Evolutionary conservation across 441 rosid genomes (phyloP), one percentile per base, ranked within the genome.

Genomic region (Lagerstroemia fauriei): DNA sequence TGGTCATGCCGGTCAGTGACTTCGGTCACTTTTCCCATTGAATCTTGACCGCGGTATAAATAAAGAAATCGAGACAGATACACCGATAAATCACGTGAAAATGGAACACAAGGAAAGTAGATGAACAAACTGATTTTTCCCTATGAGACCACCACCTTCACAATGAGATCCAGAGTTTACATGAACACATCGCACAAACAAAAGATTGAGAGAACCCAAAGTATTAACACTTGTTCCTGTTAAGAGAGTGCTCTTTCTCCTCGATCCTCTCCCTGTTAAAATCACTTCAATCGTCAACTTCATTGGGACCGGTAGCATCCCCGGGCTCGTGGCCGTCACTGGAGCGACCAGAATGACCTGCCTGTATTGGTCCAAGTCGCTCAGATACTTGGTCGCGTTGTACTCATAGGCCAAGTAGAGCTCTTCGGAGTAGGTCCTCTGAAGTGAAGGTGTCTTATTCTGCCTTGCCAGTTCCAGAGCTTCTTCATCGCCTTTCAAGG

Each of bases 371-470:
- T 89, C 88, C 82, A 89, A 81, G 84, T 93, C 95, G 56, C 75
- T 88, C 59, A 90, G 82, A 76, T 90, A 87, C 88, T 89, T 91
- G 41, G 92, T 89, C 8, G 96, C 87, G 84, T 93, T 93, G 91
- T 92, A 90, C 78, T 95, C 99, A 77, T 93, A 94, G 16, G 93
- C 92, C 71, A 91, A 92, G 24, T 88, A 70, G 24, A 95, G 90
- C 87, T 96, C 95, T 79, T 89, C 95, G 0, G 97, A 96, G 90
- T 90, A 92, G 27, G 95, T 93, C 79, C 97, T 90, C 80, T 81
- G 89, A 31, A 86, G 90, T 46, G 85, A 80, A 0, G 92, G 66
- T 59, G 79, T 84, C 56, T 85, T 89, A 32, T 79, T 75, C 57
- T 79, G 86, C 79, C 84, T 89, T n/a, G 89, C 73, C 41, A 79